Evolutionary conservation across 495 filamentous ascomycete species (phyloP).

Genomic region (Penicillium tannophilum): DNA sequence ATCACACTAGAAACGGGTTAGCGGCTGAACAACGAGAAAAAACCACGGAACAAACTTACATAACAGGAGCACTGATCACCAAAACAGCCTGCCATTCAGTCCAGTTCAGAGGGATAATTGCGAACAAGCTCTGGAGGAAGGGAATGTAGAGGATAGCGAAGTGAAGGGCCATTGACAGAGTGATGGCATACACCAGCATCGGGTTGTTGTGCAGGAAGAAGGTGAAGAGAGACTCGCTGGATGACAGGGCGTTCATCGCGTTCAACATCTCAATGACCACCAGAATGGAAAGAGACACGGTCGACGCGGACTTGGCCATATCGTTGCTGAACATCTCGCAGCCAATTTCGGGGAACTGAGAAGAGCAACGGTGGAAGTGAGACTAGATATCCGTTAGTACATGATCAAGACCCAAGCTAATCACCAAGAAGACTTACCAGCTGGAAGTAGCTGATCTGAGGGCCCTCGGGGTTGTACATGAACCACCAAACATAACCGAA

Average conservation of each 20-base stretch:
- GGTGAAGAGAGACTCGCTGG: constrained; percentile 90
- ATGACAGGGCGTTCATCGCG: constrained; percentile 97
- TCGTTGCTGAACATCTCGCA: constrained; percentile 93
- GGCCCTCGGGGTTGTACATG: constrained; percentile 90
- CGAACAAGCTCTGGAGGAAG: constrained; percentile 84
- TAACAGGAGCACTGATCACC: constrained; percentile 85
- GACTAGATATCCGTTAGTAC: constrained; percentile 44
- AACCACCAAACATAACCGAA: constrained; percentile 99
- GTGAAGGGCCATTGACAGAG: constrained; percentile 93
- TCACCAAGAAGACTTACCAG: constrained; percentile 51
- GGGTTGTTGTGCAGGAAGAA: constrained; percentile 95
- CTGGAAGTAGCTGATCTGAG: constrained; percentile 91
- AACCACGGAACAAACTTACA: constrained; percentile 63
- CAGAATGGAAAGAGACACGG: constrained; percentile 85
- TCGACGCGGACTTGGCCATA: constrained; percentile 91
- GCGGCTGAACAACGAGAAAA: constrained; percentile 7
- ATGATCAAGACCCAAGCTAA: not conserved
- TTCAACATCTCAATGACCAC: constrained; percentile 99
- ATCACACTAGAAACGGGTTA: constrained; percentile 63
- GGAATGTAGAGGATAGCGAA: constrained; percentile 93
- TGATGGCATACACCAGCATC: constrained; percentile 94
- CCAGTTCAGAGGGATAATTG: constrained; percentile 86
- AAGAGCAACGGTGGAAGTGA: constrained; percentile 90
- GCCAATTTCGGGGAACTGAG: constrained; percentile 86
- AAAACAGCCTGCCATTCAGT: constrained; percentile 93